Conservation (phyloP, 805 yeast species). For the Metschnikowia vanudenii region DNA sequence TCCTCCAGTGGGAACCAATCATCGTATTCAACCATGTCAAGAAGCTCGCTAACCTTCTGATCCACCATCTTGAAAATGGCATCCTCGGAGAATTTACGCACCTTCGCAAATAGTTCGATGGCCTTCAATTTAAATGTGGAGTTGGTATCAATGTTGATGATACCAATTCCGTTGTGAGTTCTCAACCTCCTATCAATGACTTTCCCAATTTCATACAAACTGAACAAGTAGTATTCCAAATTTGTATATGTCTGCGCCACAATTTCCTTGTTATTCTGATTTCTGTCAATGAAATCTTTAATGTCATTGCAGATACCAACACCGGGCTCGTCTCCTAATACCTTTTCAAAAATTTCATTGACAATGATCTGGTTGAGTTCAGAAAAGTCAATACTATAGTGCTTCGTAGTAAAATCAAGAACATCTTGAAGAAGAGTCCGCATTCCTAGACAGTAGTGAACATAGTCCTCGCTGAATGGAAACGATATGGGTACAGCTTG, state of each 20-base stretch:
- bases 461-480: slow-evolving; percentile 87
- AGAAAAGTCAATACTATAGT: slow-evolving; percentile 61
- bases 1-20: slow-evolving; percentile 66
- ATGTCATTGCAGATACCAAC: slow-evolving; percentile 58
- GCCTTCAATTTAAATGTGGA: slow-evolving; percentile 46
- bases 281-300: slow-evolving; percentile 58
- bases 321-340: slow-evolving; percentile 50
- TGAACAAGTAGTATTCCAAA: slow-evolving; percentile 78
- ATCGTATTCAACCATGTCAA: slow-evolving; percentile 77
- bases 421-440: slow-evolving; percentile 64
- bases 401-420: slow-evolving; percentile 61
- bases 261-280: slow-evolving; percentile 81
- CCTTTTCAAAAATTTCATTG: slow-evolving; percentile 60
- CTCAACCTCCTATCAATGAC: slow-evolving; percentile 38
- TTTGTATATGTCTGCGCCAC: slow-evolving; percentile 86
- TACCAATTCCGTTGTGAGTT: slow-evolving; percentile 38
- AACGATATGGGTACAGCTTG: slow-evolving; percentile 58
- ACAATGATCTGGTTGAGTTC: slow-evolving; percentile 57
- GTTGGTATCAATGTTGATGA: slow-evolving; percentile 40
- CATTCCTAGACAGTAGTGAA: slow-evolving; percentile 77
- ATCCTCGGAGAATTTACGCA: slow-evolving; percentile 72
- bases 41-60: slow-evolving; percentile 69
- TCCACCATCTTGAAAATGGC: slow-evolving; percentile 83
- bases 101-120: slow-evolving; percentile 51
- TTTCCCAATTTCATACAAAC: slow-evolving; percentile 67